Percentiles rank a stretch among this genome's conserved stretches.
Conservation (phyloP, 495 filamentous ascomycete genomes). For the Talaromyces adpressus region DNA sequence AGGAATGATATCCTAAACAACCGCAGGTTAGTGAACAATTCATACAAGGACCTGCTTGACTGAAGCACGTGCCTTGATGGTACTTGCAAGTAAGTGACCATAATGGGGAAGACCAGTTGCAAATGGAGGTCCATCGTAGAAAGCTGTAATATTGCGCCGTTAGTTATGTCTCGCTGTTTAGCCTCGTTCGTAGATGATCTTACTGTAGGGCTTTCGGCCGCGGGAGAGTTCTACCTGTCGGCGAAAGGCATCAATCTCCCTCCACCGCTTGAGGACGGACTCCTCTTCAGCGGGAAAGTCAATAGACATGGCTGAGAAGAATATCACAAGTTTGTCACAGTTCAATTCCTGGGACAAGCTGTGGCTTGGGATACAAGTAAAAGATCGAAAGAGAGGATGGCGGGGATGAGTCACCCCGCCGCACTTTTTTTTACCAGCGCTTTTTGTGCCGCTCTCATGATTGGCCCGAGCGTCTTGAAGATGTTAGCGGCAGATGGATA, state of each 20-base stretch:
- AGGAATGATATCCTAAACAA: constrained; percentile 82
- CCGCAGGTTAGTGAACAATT: constrained; percentile 24
- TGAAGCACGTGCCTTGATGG: constrained; percentile 61
- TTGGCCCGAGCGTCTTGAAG: constrained; percentile 1
- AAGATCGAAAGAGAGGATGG: background rate
- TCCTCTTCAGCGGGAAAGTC: constrained; percentile 91
- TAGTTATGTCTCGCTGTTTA: constrained; percentile 2
- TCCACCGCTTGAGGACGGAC: constrained; percentile 71
- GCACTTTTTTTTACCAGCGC: constrained; percentile 1
- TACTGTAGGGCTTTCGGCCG: constrained; percentile 62
- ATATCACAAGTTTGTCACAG: background rate
- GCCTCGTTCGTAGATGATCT: constrained; percentile 46
- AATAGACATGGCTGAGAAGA: constrained; percentile 60
- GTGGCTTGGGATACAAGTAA: background rate
- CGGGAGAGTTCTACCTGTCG: constrained; percentile 67
- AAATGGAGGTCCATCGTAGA: constrained; percentile 55
- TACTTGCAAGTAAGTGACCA: constrained; percentile 90
- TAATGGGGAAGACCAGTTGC: constrained; percentile 84
- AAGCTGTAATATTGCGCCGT: constrained; percentile 17
- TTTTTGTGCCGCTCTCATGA: background rate
- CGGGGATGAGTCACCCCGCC: constrained; percentile 8
- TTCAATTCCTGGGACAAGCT: background rate
- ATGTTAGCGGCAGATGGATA: no score
- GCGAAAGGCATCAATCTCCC: constrained; percentile 82
- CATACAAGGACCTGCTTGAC: background rate